A percentile compares a stretch with the other conserved stretches of the same genome.
phyloP scores from a whole-genome alignment of 495 filamentous ascomycete species.

The Hamigera avellanea region DNA sequence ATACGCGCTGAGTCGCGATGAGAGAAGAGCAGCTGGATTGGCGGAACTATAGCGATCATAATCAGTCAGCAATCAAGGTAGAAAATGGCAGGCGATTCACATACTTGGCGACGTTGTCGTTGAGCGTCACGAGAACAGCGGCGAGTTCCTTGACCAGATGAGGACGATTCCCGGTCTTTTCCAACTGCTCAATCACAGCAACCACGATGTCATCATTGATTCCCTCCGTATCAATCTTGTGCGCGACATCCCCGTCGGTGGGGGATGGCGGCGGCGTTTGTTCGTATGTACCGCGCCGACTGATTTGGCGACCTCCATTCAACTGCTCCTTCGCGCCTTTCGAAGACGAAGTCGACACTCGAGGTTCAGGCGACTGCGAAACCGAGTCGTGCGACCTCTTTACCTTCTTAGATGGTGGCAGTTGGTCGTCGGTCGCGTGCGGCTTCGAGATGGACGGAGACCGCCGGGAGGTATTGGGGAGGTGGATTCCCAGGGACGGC shows the following conservation, averaged over 20 bases:
- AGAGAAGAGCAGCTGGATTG: constrained; percentile 89
- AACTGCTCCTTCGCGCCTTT: constrained; percentile 22
- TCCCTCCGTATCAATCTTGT: constrained; percentile 73
- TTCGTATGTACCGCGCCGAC: constrained; percentile 41
- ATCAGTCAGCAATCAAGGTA: constrained; percentile 21
- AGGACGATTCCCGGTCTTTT: constrained; percentile 84
- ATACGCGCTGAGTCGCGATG: constrained; percentile 80
- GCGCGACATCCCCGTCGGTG: constrained; percentile 33
- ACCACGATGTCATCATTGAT: constrained; percentile 95
- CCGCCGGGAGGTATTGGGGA: constrained; percentile 69
- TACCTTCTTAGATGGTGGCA: constrained; percentile 67
- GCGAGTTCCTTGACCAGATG: constrained; percentile 93
- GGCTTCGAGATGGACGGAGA: constrained; percentile 48
- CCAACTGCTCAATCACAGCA: constrained; percentile 79
- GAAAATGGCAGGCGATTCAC: constrained; percentile 15
- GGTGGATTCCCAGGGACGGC: constrained; percentile 82
- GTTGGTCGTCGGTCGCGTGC: constrained; percentile 37
- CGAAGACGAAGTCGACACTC: constrained; percentile 17
- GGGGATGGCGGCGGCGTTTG: constrained; percentile 86
- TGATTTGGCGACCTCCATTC: constrained; percentile 33
- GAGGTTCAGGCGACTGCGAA: constrained; percentile 41
- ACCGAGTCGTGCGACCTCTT: constrained; percentile 66
- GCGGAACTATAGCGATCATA: constrained; percentile 54
- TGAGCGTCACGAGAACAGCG: constrained; percentile 58
- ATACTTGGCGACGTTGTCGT: constrained; percentile 85